Base-by-base conservation (phyloP, 106 monocot genomes). In the Chionographis japonica region DNA sequence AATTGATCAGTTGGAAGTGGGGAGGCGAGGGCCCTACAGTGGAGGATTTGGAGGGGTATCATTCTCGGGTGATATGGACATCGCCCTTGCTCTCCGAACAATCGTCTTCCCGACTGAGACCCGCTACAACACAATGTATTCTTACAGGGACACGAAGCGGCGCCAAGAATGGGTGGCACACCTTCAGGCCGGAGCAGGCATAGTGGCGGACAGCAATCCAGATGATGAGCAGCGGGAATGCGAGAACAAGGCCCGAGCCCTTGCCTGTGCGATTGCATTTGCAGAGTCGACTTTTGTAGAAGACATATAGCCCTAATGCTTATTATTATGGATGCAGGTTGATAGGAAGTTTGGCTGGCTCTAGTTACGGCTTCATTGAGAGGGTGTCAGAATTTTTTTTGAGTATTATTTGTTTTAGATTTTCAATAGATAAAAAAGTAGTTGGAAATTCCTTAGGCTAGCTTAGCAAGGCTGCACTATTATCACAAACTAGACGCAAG, bases 131-230 rank as follows among this genome's bases (percentile, higher is more conserved):
- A 86, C 80, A 52, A 78, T 84, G 81, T 81, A 83, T 66, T 86
- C 80, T 1, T 75, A 83, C 72, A 75, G 65, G 16, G 58, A 72
- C 49, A 38, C 5, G 7, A 58, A 77, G 14, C 55, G 52, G 50
- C 83, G 84, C 9, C 77, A 73, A n/a, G 86, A 90, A 60, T 90
- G 90, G 90, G 83, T 86, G 35, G 86, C 90, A 12, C 90, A 90
- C 73, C 77, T 90, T 8, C 90, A 90, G 70, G 74, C 90, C 54
- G 86, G 90, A 55, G 90, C 90, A 0, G 90, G 86, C 58, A 81
- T 90, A 41, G 90, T 90, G 3, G 90, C 90, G 0, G 90, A 90
- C 64, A 86, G 90, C 54, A 52, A 38, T 38, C 90, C 90, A 2
- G 80, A 78, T 4, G 86, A 84, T 36, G 90, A 86, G 72, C 83